Evolutionary conservation across 2,329 filamentous ascomycete genomes (phyloP).

Genomic region (Neopestalotiopsis rosae): DNA sequence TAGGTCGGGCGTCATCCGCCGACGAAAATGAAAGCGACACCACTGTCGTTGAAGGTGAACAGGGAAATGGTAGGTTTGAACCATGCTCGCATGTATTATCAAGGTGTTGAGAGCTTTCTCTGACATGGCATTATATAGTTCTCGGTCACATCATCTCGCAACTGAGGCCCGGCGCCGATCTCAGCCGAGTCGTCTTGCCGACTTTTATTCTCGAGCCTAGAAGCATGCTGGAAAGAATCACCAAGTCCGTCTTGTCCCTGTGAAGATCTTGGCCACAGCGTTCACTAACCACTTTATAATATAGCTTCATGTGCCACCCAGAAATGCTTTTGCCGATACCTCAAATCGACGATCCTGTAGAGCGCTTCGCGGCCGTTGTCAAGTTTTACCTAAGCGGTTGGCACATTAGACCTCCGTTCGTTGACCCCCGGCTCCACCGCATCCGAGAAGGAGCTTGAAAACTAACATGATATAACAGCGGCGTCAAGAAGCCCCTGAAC

Average conservation of each 20-base stretch:
- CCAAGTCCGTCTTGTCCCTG: constrained; percentile 70
- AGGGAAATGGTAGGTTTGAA: constrained; percentile 82
- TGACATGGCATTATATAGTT: constrained; percentile 58
- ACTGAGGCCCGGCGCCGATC: constrained; percentile 90
- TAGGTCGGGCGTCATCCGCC: constrained; percentile 48
- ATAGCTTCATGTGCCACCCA: constrained; percentile 98
- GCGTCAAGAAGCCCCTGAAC: constrained; percentile 97
- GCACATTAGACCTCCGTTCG: constrained; percentile 97
- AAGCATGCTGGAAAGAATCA: constrained; percentile 98
- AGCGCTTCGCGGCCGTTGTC: constrained; percentile 92
- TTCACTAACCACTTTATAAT: constrained; percentile 21
- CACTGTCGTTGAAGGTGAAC: constrained; percentile 84
- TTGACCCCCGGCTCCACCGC: constrained; percentile 27
- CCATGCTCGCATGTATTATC: constrained; percentile 3
- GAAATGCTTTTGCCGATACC: constrained; percentile 92
- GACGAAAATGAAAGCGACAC: constrained; percentile 74
- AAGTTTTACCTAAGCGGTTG: constrained; percentile 98
- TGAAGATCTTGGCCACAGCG: neutral
- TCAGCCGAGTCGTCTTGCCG: constrained; percentile 91
- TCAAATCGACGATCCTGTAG: constrained; percentile 82
- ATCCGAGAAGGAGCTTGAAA: constrained; percentile 15
- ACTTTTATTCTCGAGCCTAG: constrained; percentile 98
- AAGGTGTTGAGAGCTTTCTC: neutral
- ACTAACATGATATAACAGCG: constrained; percentile 55
- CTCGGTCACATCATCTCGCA: constrained; percentile 97